phyloP scores from a whole-genome alignment of 345 rosid genomes.

The Eucalyptus sp. region DNA sequence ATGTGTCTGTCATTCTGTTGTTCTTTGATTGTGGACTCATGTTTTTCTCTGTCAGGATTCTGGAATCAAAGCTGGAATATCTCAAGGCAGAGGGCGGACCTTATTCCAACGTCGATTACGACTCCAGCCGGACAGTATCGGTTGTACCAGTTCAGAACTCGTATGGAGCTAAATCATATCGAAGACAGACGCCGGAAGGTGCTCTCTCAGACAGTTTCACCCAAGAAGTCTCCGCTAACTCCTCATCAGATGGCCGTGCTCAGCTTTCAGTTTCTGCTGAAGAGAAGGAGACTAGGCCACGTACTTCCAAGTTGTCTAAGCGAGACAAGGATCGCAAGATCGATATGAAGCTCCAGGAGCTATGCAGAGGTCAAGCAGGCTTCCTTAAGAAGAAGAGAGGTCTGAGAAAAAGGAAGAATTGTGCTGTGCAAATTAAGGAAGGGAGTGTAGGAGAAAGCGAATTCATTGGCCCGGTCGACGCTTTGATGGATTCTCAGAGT shows the following conservation, averaged over 20 bases:
- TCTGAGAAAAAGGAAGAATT: constrained; percentile 69
- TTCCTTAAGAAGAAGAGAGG: constrained; percentile 62
- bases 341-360: constrained; percentile 13
- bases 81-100: constrained; percentile 49
- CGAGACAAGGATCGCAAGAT: constrained; percentile 13
- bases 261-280: constrained; percentile 15
- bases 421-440: constrained; percentile 43
- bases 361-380: constrained; percentile 25
- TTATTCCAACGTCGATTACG: constrained; percentile 22
- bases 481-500: constrained; percentile 20
- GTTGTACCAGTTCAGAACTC: constrained; percentile 38
- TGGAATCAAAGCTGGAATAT: constrained; percentile 65
- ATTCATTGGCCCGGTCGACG: constrained; percentile 28
- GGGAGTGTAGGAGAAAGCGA: constrained; percentile 65
- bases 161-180: constrained; percentile 44
- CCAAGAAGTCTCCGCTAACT: constrained; percentile 37
- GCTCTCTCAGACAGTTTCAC: constrained; percentile 83
- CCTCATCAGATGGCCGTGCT: constrained; percentile 32
- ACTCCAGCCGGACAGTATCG: constrained; percentile 59
- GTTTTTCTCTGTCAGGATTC: constrained; percentile 28
- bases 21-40: background rate
- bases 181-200: constrained; percentile 50
- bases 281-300: constrained; percentile 26
- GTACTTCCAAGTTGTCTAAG: constrained; percentile 6
- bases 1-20: background rate